phyloP scores from a whole-genome alignment of 2,329 filamentous ascomycete species.

The Bipolaris sorokiniana region DNA sequence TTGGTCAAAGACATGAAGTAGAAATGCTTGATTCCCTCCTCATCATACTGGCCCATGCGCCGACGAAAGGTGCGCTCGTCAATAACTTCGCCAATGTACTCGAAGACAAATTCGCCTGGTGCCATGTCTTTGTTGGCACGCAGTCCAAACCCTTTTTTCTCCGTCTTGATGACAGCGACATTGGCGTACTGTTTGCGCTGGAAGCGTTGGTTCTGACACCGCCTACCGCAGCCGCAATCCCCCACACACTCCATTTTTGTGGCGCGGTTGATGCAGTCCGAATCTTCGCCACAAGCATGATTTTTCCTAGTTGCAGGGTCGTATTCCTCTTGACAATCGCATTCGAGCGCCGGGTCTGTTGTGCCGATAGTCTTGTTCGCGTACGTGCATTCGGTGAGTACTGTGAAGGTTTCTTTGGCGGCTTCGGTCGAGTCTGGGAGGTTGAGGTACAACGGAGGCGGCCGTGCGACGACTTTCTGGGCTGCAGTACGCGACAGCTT shows the following conservation, averaged over 20 bases:
- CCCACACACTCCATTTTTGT: conserved; percentile 96
- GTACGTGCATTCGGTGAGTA: conserved; percentile 87
- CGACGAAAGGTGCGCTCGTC: conserved; percentile 87
- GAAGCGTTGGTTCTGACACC: conserved; percentile 94
- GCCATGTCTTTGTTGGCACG: conserved; percentile 79
- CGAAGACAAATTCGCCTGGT: conserved; percentile 90
- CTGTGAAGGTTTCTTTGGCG: conserved; percentile 75
- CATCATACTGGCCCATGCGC: conserved; percentile 91
- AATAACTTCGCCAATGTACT: conserved; percentile 98
- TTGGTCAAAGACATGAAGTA: conserved; percentile 99
- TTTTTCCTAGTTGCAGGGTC: conserved; percentile 65
- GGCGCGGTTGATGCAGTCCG: conserved; percentile 96
- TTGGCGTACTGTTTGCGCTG: conserved; percentile 86
- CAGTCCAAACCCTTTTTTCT: conserved; percentile 95
- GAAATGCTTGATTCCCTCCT: conserved; percentile 98
- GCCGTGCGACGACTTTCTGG: conserved; percentile 69
- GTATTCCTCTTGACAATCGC: conserved; percentile 94
- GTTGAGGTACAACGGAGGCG: conserved; percentile 72
- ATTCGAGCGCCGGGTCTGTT: conserved; percentile 92
- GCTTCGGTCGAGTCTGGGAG: conserved; percentile 79
- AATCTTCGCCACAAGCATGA: conserved; percentile 90
- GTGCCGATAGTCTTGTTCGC: conserved; percentile 89
- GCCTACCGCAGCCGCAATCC: conserved; percentile 84
- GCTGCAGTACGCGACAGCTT: conserved; percentile 77
- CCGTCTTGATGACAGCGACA: conserved; percentile 95